These are phyloP conservation scores for Fomitopsis pulvina DNA, from an alignment of 768 basidiomycete species.

Conservation along the genomic window DNA sequence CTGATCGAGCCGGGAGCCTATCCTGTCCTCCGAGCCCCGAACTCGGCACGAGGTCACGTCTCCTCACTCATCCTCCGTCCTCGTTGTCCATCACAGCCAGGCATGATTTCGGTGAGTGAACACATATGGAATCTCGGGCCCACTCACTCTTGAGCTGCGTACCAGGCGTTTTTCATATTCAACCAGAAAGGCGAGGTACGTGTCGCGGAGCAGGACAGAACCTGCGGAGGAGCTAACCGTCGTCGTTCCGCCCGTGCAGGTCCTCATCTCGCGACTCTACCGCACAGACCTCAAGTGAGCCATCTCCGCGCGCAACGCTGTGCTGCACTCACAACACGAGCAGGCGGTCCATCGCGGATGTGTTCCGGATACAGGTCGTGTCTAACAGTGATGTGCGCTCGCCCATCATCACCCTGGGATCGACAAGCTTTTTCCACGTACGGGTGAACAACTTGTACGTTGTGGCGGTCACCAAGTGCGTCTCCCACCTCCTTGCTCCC, in stretches of 20 bases:
- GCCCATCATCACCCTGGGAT: conserved; percentile 95
- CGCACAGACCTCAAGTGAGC: conserved; percentile 92
- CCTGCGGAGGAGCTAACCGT: not conserved
- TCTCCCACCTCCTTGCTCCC: not conserved
- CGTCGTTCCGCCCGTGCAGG: conserved; percentile 36
- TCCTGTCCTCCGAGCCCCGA: no score
- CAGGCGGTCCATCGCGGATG: conserved; percentile 94
- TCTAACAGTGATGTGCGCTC: conserved; percentile 96
- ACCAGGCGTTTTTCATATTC: conserved; percentile 96
- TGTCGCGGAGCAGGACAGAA: not conserved
- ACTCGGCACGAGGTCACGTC: no score
- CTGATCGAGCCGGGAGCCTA: not conserved
- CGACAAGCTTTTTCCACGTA: conserved; percentile 98
- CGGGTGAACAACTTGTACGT: conserved; percentile 93
- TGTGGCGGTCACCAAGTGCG: conserved; percentile 91
- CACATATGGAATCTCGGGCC: not conserved
- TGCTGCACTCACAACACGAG: not conserved
- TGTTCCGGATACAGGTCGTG: conserved; percentile 98
- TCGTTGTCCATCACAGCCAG: not conserved
- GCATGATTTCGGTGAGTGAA: conserved; percentile 43
- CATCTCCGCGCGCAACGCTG: not conserved
- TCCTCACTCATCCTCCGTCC: not conserved
- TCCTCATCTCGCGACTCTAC: conserved; percentile 93
- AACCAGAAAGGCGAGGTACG: conserved; percentile 97
- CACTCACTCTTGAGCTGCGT: not conserved